A percentile compares a stretch with the other conserved stretches of the same genome.
Conservation (phyloP, 768 basidiomycete genomes). For the Leccinum disarticulatum region DNA sequence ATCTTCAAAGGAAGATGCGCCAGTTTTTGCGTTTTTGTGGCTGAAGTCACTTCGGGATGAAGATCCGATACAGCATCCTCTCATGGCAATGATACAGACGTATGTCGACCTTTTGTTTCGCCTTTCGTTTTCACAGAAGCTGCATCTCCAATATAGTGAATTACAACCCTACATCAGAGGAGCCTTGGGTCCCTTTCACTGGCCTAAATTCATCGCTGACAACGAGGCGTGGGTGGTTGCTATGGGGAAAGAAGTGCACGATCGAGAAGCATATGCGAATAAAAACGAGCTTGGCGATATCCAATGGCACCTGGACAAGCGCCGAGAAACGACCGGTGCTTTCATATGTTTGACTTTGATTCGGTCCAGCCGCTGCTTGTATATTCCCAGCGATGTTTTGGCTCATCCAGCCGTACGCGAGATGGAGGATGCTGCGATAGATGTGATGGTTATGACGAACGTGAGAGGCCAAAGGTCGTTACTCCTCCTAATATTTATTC, state of each 20-base stretch:
- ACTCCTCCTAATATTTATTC: not conserved
- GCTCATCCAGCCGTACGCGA: not conserved
- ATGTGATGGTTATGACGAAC: not conserved
- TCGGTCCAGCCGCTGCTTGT: not conserved
- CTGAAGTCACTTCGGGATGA: not conserved
- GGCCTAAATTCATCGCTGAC: not conserved
- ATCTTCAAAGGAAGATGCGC: not conserved
- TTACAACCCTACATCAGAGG: not conserved
- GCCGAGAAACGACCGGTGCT: not conserved
- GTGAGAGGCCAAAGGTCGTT: not conserved
- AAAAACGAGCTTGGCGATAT: not conserved
- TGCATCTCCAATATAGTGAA: not conserved
- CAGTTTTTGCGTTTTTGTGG: not conserved
- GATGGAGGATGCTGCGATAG: not conserved
- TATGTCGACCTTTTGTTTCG: not conserved
- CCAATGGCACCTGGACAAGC: not conserved
- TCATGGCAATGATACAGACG: not conserved
- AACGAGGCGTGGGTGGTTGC: not conserved
- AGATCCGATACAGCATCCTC: not conserved
- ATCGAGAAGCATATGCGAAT: not conserved
- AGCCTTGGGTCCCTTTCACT: not conserved
- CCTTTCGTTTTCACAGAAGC: not conserved
- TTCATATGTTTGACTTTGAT: not conserved
- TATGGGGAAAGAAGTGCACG: not conserved
- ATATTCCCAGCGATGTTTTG: not conserved